Evolutionary conservation across 805 yeast species (phyloP).

Genomic region (Yamadazyma kitorensis): DNA sequence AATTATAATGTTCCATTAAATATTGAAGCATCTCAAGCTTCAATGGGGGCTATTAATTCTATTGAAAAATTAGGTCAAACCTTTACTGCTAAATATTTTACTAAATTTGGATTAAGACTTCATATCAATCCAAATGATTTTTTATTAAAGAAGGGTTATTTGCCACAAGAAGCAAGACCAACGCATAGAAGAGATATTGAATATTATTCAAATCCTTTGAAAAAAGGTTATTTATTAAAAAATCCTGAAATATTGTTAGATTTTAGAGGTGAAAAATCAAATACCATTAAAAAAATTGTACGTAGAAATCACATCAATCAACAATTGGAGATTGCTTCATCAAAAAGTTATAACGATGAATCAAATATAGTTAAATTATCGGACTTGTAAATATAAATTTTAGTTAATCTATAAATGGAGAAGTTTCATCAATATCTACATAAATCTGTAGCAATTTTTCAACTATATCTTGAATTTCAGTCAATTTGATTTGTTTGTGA

Average conservation of each 20-base stretch:
- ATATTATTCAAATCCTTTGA: conserved; percentile 67
- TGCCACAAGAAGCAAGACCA: conserved; percentile 87
- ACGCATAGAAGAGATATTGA: conserved; percentile 75
- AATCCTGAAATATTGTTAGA: conserved; percentile 39
- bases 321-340: conserved; percentile 33
- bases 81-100: conserved; percentile 68
- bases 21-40: conserved; percentile 81
- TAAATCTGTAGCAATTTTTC: conserved; percentile 36
- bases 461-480: conserved; percentile 37
- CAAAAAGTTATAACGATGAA: conserved; percentile 15
- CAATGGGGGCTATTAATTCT: conserved; percentile 65
- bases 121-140: conserved; percentile 75
- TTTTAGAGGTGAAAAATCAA: conserved; percentile 20
- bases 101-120: conserved; percentile 62
- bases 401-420: conserved; percentile 6
- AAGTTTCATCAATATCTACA: conserved; percentile 23
- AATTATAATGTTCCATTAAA: conserved; percentile 57
- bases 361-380: conserved; percentile 17
- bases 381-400: conserved; percentile 17
- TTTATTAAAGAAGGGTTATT: conserved; percentile 64
- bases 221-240: conserved; percentile 69
- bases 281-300: conserved; percentile 18
- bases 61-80: conserved; percentile 74
- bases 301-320: conserved; percentile 36
- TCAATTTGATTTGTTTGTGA: conserved; percentile 20